Evolutionary conservation across 2,329 filamentous ascomycete species (phyloP).

Genomic region (Xylariales sp.): DNA sequence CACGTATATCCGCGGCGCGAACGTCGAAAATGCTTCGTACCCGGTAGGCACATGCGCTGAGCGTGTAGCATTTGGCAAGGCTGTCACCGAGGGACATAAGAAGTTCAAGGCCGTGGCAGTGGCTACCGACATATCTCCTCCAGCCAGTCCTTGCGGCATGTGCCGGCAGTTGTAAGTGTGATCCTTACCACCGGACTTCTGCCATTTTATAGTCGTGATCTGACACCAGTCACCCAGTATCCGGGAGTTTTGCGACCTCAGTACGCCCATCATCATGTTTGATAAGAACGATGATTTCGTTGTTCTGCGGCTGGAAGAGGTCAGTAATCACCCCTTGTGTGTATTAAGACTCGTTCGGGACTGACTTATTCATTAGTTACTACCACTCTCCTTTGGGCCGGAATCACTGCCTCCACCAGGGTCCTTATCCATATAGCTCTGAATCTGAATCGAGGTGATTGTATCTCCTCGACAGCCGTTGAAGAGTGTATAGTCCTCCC

Average conservation of each 20-base stretch:
- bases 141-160: conserved; percentile 85
- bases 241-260: conserved; percentile 66
- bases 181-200: background rate
- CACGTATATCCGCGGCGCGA: conserved; percentile 66
- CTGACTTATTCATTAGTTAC: conserved; percentile 52
- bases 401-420: conserved; percentile 45
- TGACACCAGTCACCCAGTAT: conserved; percentile 44
- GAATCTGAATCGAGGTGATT: too few species aligned
- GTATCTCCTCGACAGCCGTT: too few species aligned
- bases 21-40: conserved; percentile 90
- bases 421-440: background rate
- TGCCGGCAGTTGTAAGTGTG: conserved; percentile 78
- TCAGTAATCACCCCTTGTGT: too few species aligned
- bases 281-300: conserved; percentile 71
- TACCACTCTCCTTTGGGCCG: conserved; percentile 66
- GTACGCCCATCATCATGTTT: conserved; percentile 85
- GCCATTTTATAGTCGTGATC: background rate
- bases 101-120: conserved; percentile 78
- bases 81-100: conserved; percentile 57
- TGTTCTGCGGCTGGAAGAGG: conserved; percentile 66
- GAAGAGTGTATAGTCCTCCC: too few species aligned
- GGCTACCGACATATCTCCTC: conserved; percentile 68
- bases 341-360: too few species aligned
- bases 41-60: conserved; percentile 96
- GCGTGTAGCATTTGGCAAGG: conserved; percentile 79